A percentile compares a stretch with the other conserved stretches of the same genome.
Evolutionary conservation across 1,139 yeast genomes (phyloP).

Genomic region (Debaryomycetaceae sp.): DNA sequence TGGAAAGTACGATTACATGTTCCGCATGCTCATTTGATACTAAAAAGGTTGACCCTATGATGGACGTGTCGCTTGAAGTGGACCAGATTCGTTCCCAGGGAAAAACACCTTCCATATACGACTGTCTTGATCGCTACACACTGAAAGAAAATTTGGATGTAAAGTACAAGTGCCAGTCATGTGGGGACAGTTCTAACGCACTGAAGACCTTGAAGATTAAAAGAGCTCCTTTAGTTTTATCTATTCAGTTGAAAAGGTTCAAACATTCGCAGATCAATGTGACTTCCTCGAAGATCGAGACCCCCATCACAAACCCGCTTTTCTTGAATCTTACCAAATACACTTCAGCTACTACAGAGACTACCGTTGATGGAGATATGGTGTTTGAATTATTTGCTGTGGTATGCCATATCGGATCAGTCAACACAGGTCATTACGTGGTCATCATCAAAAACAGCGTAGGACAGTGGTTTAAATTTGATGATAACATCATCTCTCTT

Average conservation of each 20-base stretch:
- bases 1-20: constrained; percentile 88
- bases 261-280: constrained; percentile 62
- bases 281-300: constrained; percentile 70
- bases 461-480: constrained; percentile 86
- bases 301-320: constrained; percentile 68
- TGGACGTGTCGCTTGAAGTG: constrained; percentile 83
- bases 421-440: constrained; percentile 92
- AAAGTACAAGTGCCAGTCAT: constrained; percentile 64
- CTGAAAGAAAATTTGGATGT: constrained; percentile 72
- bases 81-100: constrained; percentile 26
- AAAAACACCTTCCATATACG: constrained; percentile 38
- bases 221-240: constrained; percentile 70
- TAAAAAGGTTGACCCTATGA: constrained; percentile 79
- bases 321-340: constrained; percentile 69
- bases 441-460: constrained; percentile 69
- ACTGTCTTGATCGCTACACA: constrained; percentile 76
- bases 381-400: constrained; percentile 81
- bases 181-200: constrained; percentile 62
- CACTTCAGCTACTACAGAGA: constrained; percentile 22
- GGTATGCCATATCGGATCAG: constrained; percentile 86
- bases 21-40: constrained; percentile 62
- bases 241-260: constrained; percentile 84
- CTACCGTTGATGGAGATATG: constrained; percentile 16
- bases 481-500: constrained; percentile 80
- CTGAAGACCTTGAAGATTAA: constrained; percentile 66